phyloP scores from a whole-genome alignment of 352 stramenopile genomes.

The Pelagophyceae sp. region DNA sequence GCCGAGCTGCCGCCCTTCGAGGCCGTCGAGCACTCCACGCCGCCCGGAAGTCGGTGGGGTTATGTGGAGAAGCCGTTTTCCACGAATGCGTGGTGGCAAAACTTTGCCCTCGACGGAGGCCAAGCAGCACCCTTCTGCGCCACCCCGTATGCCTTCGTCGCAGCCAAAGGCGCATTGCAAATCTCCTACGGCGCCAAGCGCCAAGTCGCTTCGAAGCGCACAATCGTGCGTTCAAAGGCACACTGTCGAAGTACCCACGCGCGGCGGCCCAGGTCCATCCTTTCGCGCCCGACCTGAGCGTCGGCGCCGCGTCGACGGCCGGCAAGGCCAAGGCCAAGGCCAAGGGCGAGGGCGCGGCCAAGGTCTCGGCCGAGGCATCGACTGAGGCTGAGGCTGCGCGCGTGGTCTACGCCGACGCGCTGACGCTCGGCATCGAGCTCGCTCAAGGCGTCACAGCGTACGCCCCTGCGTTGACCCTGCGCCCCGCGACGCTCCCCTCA shows the following conservation, averaged over 20 bases:
- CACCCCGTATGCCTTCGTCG: conserved; percentile 1
- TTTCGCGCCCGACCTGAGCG: not conserved
- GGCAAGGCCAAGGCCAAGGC: too few relatives aligned
- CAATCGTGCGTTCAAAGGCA: too few relatives aligned
- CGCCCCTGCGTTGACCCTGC: too few relatives aligned
- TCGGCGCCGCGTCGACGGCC: too few relatives aligned
- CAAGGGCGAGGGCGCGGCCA: not conserved
- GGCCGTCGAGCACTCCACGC: too few relatives aligned
- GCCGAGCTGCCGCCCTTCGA: too few relatives aligned
- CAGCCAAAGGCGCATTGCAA: not conserved
- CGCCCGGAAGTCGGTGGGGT: too few relatives aligned
- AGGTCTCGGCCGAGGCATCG: too few relatives aligned
- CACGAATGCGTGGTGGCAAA: conserved; percentile 10
- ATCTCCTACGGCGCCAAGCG: not conserved
- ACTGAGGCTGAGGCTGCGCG: too few relatives aligned
- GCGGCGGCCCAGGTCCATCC: too few relatives aligned
- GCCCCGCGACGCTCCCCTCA: too few relatives aligned
- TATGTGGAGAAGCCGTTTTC: not conserved
- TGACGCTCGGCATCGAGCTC: not conserved
- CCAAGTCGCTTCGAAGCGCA: not conserved
- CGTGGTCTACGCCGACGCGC: not conserved
- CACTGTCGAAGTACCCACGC: too few relatives aligned
- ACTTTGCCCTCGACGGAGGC: not conserved
- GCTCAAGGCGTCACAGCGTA: not conserved
- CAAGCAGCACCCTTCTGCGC: not conserved